phyloP scores from a whole-genome alignment of 805 yeast genomes.

The Groenewaldozyma tartarivorans region DNA sequence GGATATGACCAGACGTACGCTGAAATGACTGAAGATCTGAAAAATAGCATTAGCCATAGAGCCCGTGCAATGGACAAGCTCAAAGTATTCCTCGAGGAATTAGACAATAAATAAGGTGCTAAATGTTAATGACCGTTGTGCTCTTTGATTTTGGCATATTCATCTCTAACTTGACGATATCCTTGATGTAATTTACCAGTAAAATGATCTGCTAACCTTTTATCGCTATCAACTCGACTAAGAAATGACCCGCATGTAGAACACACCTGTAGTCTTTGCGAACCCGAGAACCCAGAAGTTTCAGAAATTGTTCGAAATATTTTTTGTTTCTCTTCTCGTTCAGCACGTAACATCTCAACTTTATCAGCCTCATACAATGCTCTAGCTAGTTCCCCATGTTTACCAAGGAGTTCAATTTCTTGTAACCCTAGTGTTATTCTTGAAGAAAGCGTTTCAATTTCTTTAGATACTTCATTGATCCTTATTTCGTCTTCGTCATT shows the following conservation, averaged over 20 bases:
- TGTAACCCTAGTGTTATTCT: constrained; percentile 56
- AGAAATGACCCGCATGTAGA: constrained; percentile 83
- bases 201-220: constrained; percentile 83
- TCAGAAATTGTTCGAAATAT: constrained; percentile 55
- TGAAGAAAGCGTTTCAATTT: constrained; percentile 38
- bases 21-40: constrained; percentile 68
- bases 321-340: constrained; percentile 45
- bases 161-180: constrained; percentile 59
- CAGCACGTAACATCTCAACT: constrained; percentile 33
- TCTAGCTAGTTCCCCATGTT: constrained; percentile 40
- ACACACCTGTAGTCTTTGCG: constrained; percentile 86
- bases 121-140: background rate
- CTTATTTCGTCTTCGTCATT: constrained; percentile 65
- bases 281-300: constrained; percentile 73
- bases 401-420: constrained; percentile 48
- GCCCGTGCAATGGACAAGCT: constrained; percentile 72
- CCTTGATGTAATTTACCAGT: constrained; percentile 81
- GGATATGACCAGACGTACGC: constrained; percentile 76
- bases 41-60: constrained; percentile 82
- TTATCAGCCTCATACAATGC: constrained; percentile 36
- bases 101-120: constrained; percentile 2
- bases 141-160: background rate
- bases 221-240: constrained; percentile 76
- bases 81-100: constrained; percentile 36
- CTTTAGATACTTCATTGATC: constrained; percentile 19